Evolutionary conservation across 106 monocot species (phyloP), one percentile per base, ranked within the genome.

Genomic region (Acorus gramineus): DNA sequence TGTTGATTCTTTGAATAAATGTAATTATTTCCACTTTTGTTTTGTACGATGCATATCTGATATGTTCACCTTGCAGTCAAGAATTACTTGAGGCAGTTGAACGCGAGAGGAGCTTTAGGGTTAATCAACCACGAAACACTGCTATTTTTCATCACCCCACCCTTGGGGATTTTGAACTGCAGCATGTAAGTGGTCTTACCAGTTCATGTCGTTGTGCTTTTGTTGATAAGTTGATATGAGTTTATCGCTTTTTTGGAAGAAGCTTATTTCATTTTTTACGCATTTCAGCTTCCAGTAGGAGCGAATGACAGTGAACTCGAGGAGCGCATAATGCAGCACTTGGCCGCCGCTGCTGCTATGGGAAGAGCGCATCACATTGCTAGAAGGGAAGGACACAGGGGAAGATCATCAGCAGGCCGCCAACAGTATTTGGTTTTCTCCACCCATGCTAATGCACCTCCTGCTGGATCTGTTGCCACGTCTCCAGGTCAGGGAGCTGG

Each of bases 1-100:
- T 49, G 9, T 63, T 5, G 4, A 42, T 49, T 8, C 14, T 11
- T 6, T 49, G 10, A 5, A 9, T 59, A 12, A 28, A 13, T 28
- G 28, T 28, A 28, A 28, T 28, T 28, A 28, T 28, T 28, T 28
- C 28, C 28, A 28, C 28, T 28, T 0, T 61, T 42, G 2, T 71
- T 47, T 43, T 66, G 10, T 3, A 54, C 46, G 44, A 49, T 76
- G 46, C 51, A 69, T 49, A 57, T 69, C 28, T 69, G 10, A 55
- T 8, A 28, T 73, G 44, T 52, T 75, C 42, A 61, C 9, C 65
- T 49, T 68, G 47, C 87, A 96, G 96, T 60, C 96, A 98, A 80
- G 90, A 85, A 66, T 77, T 98, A 50, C 83, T 98, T 65, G 85
- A 91, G 58, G 83, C 71, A 44, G 83, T 98, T 43, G 83, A 88